These are phyloP conservation scores for Backusella tuberculispora DNA, from an alignment of 192 early-diverging fungal genomes.

Conservation along the genomic window DNA sequence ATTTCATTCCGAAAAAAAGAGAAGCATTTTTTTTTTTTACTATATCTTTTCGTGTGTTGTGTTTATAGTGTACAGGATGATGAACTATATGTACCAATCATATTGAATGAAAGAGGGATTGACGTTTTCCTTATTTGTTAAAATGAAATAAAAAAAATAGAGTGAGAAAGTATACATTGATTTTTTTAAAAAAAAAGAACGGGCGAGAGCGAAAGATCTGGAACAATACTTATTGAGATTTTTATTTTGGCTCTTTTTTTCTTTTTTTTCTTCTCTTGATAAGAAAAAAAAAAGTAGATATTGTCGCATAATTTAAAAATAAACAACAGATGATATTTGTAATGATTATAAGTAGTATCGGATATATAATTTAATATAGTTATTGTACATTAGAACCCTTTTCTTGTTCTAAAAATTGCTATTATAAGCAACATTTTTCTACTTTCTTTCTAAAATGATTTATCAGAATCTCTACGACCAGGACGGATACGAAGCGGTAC, in stretches of 20 bases:
- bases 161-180: not conserved
- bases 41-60: not conserved
- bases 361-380: slow-evolving; percentile 16
- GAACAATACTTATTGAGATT: not conserved
- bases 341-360: not conserved
- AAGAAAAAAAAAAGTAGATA: not conserved
- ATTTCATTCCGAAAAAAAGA: not conserved
- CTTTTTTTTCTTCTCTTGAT: not conserved
- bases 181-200: not conserved
- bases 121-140: slow-evolving; percentile 18
- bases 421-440: not conserved
- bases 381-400: not conserved
- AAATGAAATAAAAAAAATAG: not conserved
- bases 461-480: slow-evolving; percentile 31
- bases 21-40: not conserved
- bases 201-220: not conserved
- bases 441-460: not conserved
- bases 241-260: too few species aligned
- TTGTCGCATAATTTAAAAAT: not conserved
- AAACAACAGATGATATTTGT: not conserved
- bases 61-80: not conserved
- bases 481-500: slow-evolving; percentile 29
- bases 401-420: not conserved
- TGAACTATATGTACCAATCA: slow-evolving; percentile 1
- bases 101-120: not conserved